These are phyloP conservation scores for Plasmodium knowlesi DNA, from an alignment of 169 alveolate species.

Conservation along the genomic window DNA sequence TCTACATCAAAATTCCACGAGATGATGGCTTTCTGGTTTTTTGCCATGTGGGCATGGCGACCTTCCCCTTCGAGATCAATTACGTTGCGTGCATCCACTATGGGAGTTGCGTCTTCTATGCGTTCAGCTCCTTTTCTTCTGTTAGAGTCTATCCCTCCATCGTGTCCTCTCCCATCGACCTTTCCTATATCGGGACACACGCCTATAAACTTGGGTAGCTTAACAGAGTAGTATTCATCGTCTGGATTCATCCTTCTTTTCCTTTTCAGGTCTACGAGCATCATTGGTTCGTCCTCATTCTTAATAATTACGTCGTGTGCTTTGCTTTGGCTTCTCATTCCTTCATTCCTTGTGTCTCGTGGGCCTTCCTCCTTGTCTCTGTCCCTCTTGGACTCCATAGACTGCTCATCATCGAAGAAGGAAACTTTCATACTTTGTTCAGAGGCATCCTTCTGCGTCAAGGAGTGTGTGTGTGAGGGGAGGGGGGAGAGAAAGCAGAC, in stretches of 20 bases:
- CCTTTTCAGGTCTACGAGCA: neutral
- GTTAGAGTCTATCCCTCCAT: neutral
- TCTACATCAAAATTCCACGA: conserved; percentile 31
- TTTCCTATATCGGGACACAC: conserved; percentile 12
- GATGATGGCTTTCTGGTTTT: conserved; percentile 11
- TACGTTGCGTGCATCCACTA: neutral
- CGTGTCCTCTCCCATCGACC: neutral
- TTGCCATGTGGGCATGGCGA: neutral
- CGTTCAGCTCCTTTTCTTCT: neutral
- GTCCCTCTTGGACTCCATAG: conserved; percentile 17
- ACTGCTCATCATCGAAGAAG: conserved; percentile 15
- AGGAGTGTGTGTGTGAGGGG: no score
- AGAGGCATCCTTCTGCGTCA: neutral
- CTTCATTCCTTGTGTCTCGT: neutral
- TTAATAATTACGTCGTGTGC: neutral
- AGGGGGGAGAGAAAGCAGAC: neutral
- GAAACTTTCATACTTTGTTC: conserved; percentile 9
- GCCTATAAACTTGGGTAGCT: conserved; percentile 40
- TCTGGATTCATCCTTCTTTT: neutral
- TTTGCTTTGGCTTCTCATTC: neutral
- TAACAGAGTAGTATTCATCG: conserved; percentile 11
- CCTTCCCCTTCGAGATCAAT: neutral
- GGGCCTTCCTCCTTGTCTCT: neutral
- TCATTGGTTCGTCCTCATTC: conserved; percentile 12
- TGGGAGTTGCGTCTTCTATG: neutral